phyloP scores from a whole-genome alignment of 202 grass and related monocot species.

The Tripidium arundinaceum region DNA sequence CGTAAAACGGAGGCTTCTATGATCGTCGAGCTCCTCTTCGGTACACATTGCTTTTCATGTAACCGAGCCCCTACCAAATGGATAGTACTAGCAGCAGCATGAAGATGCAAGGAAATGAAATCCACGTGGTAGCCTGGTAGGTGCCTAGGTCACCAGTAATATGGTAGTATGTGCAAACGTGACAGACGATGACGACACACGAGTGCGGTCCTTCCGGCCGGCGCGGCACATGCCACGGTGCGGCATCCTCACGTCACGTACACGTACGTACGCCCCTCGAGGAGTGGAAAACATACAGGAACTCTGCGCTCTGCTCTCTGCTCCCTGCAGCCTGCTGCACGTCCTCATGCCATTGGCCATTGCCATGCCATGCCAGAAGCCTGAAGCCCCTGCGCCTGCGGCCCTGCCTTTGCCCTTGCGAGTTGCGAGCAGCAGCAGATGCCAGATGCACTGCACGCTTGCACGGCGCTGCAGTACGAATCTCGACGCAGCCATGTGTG shows the following conservation, averaged over 20 bases:
- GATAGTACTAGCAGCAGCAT: no score
- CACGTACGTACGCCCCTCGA: background rate
- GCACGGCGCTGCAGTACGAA: background rate
- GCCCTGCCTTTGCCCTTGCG: no score
- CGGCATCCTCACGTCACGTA: background rate
- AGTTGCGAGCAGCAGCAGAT: background rate
- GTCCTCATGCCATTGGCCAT: no score
- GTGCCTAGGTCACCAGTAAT: background rate
- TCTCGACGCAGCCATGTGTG: background rate
- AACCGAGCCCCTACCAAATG: no score
- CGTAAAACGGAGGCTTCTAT: no score
- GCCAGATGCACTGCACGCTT: background rate
- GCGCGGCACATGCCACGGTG: background rate
- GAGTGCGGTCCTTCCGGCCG: background rate
- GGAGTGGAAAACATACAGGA: background rate
- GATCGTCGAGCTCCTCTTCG: no score
- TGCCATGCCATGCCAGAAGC: no score
- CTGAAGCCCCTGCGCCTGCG: no score
- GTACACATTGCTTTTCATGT: no score
- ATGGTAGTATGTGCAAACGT: no score
- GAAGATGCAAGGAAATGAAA: no score
- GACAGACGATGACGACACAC: background rate
- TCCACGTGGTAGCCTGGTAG: no score
- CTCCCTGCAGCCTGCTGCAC: background rate
- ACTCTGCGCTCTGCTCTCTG: background rate